phyloP scores from a whole-genome alignment of 2,329 filamentous ascomycete genomes.

The Nemania serpens region DNA sequence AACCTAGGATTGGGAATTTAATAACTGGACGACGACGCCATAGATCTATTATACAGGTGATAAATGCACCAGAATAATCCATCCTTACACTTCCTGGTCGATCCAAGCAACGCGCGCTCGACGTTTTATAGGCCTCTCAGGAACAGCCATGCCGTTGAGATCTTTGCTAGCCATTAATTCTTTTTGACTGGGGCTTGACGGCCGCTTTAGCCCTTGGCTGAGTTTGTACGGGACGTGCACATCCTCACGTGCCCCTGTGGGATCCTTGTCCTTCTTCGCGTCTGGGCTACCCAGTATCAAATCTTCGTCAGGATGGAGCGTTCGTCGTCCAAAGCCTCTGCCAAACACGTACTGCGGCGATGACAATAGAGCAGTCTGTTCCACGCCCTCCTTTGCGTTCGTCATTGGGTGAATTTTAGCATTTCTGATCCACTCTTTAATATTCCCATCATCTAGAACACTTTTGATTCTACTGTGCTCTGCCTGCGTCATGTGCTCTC shows the following conservation, averaged over 20 bases:
- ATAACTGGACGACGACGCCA: too few relatives aligned
- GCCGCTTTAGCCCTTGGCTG: conserved; percentile 26
- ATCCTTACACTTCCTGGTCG: conserved; percentile 20
- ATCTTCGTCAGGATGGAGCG: conserved; percentile 52
- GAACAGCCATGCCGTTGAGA: not conserved
- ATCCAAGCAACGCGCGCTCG: conserved; percentile 19
- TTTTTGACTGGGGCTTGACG: conserved; percentile 16
- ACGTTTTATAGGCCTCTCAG: conserved; percentile 26
- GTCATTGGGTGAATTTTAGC: conserved; percentile 49
- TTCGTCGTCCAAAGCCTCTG: conserved; percentile 51
- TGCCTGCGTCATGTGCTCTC: conserved; percentile 73
- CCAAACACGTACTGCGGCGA: conserved; percentile 57
- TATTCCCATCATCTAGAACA: conserved; percentile 61
- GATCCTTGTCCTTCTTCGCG: conserved; percentile 11
- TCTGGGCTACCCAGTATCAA: conserved; percentile 42
- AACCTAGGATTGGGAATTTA: too few relatives aligned
- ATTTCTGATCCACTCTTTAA: conserved; percentile 65
- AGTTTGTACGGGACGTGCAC: conserved; percentile 16
- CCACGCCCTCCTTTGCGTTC: conserved; percentile 41
- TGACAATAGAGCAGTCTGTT: conserved; percentile 55
- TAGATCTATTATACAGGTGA: too few relatives aligned
- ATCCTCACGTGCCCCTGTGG: not conserved
- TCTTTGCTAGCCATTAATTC: not conserved
- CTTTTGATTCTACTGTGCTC: conserved; percentile 61
- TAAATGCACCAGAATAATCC: not conserved